Evolutionary conservation across 192 early-diverging fungal genomes (phyloP), one percentile per base, ranked within the genome.

Genomic region (Phycomyces blakesleeanus): DNA sequence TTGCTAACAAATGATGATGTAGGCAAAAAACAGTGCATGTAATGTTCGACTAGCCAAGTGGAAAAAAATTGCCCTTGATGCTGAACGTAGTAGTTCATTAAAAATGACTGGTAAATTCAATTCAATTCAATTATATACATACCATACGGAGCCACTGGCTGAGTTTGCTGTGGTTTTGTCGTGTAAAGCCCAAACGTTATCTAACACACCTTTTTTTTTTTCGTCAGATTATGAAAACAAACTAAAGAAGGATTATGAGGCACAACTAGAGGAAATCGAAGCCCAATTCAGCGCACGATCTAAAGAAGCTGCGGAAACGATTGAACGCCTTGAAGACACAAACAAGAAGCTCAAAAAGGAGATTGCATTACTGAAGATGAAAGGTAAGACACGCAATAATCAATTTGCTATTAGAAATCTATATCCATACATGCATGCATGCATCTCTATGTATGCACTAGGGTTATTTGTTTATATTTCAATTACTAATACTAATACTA

Each of bases 321-420:
- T 47, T 47, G 15, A 47, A 11, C 44, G 18, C 11, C 44, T 47
- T 12, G 44, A 47, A 47, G 44, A 47, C 44, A 47, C 18, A 14
- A 47, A 47, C 44, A 47, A 47, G 44, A 47, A 47, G 44, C 44
- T 47, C 44, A 47, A 47, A 47, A 47, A 47, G 18, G 44, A 47
- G 44, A 47, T n/a, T 18, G 11, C 44, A 47, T 11, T 47, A 18
- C 44, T 47, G 3, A 3, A 12, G 18, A 18, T 47, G 12, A 47
- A 47, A 47, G 44, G 44, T 47, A 47, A 47, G n/a, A n/a, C n/a
- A n/a, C n/a, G n/a, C n/a, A n/a, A n/a, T n/a, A n/a, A n/a, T n/a
- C n/a, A n/a, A n/a, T n/a, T n/a, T n/a, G n/a, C n/a, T n/a, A n/a
- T n/a, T n/a, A n/a, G n/a, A n/a, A n/a, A n/a, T n/a, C n/a, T n/a